phyloP scores from a whole-genome alignment of 2,329 filamentous ascomycete genomes.

The Cadophora luteo-olivacea region DNA sequence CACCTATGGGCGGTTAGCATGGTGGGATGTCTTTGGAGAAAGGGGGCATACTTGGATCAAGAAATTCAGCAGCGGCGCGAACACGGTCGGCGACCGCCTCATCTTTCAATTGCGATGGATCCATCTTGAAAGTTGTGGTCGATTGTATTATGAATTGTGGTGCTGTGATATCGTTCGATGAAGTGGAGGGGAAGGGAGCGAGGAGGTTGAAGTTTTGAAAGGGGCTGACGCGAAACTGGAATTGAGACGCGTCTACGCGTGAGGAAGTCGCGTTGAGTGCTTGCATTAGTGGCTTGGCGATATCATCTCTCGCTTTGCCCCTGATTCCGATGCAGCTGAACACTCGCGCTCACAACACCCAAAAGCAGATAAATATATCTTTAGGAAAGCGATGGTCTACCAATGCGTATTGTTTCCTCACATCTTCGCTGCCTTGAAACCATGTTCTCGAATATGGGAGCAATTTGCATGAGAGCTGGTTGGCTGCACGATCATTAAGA shows the following conservation, averaged over 20 bases:
- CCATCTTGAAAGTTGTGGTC: constrained; percentile 54
- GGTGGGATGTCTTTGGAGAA: constrained; percentile 12
- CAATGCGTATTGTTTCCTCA: too few relatives aligned
- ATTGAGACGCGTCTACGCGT: not conserved
- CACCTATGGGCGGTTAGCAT: constrained; percentile 42
- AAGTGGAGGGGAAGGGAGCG: not conserved
- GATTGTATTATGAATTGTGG: constrained; percentile 1
- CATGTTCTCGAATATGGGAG: too few relatives aligned
- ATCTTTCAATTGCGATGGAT: constrained; percentile 78
- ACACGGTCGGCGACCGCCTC: constrained; percentile 84
- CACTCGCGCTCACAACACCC: too few relatives aligned
- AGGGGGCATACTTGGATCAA: constrained; percentile 79
- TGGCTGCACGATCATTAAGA: too few relatives aligned
- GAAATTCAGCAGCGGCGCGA: constrained; percentile 87
- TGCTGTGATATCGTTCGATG: constrained; percentile 5
- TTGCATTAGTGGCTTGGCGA: constrained; percentile 1
- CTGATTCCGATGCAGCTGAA: too few relatives aligned
- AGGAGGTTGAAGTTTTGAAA: constrained; percentile 14
- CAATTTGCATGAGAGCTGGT: too few relatives aligned
- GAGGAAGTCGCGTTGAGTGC: constrained; percentile 6
- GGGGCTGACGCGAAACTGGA: constrained; percentile 4
- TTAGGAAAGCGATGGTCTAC: too few relatives aligned
- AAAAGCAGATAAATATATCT: too few relatives aligned
- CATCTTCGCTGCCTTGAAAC: too few relatives aligned
- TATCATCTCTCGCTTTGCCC: not conserved